These are phyloP conservation scores for Boechera stricta DNA, from an alignment of 345 rosid species.

Conservation along the genomic window DNA sequence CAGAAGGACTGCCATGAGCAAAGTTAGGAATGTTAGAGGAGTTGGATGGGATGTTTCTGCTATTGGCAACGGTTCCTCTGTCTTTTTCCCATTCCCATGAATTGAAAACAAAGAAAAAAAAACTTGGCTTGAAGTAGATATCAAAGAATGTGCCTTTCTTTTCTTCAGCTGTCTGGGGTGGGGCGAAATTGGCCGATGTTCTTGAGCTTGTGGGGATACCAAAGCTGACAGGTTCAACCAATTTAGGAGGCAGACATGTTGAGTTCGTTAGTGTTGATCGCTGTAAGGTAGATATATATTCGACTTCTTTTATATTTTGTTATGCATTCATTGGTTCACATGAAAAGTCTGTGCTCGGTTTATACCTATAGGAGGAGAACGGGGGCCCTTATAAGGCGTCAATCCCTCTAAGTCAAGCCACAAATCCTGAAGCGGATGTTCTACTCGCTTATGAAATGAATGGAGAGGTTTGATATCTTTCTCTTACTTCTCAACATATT, in stretches of 20 bases:
- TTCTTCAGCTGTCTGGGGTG: conserved; percentile 82
- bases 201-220: conserved; percentile 83
- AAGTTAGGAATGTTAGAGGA: conserved; percentile 73
- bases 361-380: conserved; percentile 77
- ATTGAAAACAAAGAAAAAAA: no score
- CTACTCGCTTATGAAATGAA: conserved; percentile 98
- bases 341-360: background rate
- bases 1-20: conserved; percentile 98
- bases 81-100: background rate
- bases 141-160: conserved; percentile 7
- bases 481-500: background rate
- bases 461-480: conserved; percentile 64
- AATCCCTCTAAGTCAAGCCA: conserved; percentile 81
- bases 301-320: background rate
- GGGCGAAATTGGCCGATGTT: conserved; percentile 83
- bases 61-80: conserved; percentile 78
- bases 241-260: conserved; percentile 80
- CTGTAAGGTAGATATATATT: conserved; percentile 69
- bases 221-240: conserved; percentile 58
- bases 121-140: background rate
- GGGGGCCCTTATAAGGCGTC: conserved; percentile 99
- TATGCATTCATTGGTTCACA: conserved; percentile 22
- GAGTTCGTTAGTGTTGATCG: conserved; percentile 95
- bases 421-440: conserved; percentile 94
- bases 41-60: conserved; percentile 99